Evolutionary conservation across 805 yeast genomes (phyloP).

Genomic region (Yarrowia sp.): DNA sequence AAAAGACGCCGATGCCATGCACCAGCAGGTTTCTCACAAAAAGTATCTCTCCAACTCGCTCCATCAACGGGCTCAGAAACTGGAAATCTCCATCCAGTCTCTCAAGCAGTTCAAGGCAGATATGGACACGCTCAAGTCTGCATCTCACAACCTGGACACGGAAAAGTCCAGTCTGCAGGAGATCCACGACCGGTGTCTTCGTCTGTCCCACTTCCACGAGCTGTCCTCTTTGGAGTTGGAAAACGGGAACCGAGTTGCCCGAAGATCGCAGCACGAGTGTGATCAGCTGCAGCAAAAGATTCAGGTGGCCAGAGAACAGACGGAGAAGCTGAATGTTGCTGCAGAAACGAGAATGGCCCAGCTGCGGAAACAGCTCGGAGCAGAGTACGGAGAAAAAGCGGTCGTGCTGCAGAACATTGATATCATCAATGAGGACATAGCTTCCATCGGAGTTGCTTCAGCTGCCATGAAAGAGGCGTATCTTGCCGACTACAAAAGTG

Average conservation of each 20-base stretch:
- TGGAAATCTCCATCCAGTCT: background rate
- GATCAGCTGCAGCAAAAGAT: constrained; percentile 1
- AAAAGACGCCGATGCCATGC: background rate
- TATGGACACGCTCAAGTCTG: background rate
- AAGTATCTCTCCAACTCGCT: background rate
- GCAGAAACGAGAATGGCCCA: background rate
- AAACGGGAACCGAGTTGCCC: background rate
- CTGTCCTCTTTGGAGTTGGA: background rate
- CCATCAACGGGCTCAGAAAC: background rate
- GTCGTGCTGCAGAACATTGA: background rate
- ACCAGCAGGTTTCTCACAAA: background rate
- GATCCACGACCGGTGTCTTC: background rate
- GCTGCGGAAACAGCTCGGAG: background rate
- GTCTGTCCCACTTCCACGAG: background rate
- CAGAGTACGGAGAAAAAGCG: background rate
- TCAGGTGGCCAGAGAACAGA: background rate
- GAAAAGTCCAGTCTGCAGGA: background rate
- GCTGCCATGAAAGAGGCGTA: background rate
- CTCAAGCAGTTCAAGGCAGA: background rate
- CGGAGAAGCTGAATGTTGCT: background rate
- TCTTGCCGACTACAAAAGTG: background rate
- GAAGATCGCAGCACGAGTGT: background rate
- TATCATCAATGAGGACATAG: background rate
- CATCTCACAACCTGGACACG: background rate
- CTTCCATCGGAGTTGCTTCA: background rate